Evolutionary conservation across 2,329 filamentous ascomycete species (phyloP).

Genomic region (Colletotrichum tabaci): DNA sequence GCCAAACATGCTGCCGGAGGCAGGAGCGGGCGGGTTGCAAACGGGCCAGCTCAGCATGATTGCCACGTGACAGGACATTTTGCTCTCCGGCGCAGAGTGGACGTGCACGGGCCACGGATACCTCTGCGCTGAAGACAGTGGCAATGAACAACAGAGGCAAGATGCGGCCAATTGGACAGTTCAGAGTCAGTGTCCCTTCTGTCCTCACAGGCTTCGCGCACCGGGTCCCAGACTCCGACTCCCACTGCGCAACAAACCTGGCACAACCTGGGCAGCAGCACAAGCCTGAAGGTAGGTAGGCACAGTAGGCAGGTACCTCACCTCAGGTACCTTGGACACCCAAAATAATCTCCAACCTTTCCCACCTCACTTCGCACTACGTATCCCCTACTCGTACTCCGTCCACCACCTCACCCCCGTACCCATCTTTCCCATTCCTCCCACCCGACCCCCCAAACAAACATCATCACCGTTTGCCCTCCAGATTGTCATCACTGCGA

Average conservation of each 20-base stretch:
- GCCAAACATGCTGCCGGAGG: conserved; percentile 22
- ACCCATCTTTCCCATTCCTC: conserved; percentile 40
- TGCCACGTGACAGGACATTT: conserved; percentile 30
- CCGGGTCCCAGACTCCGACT: background rate
- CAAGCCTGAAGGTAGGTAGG: background rate
- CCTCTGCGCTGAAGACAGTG: conserved; percentile 28
- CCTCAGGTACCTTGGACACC: conserved; percentile 9
- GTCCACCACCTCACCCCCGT: conserved; percentile 19
- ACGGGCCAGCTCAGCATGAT: conserved; percentile 34
- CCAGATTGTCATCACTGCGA: conserved; percentile 44
- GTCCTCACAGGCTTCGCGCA: conserved; percentile 13
- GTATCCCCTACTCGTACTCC: conserved; percentile 28
- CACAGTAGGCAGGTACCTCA: background rate
- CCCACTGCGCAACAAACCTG: background rate
- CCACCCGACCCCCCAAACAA: conserved; percentile 40
- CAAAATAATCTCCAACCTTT: conserved; percentile 30
- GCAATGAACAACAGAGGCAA: conserved; percentile 11
- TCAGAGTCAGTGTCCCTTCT: too few relatives aligned
- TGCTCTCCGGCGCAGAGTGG: background rate
- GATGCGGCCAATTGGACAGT: conserved; percentile 20
- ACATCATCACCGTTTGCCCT: conserved; percentile 42
- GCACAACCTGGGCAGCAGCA: conserved; percentile 1
- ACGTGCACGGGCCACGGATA: conserved; percentile 14
- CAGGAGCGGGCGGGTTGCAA: conserved; percentile 7
- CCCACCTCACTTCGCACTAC: conserved; percentile 40